A percentile compares a stretch with the other conserved stretches of the same genome.
Conservation (phyloP, 805 yeast species). For the Pichia deserticola region DNA sequence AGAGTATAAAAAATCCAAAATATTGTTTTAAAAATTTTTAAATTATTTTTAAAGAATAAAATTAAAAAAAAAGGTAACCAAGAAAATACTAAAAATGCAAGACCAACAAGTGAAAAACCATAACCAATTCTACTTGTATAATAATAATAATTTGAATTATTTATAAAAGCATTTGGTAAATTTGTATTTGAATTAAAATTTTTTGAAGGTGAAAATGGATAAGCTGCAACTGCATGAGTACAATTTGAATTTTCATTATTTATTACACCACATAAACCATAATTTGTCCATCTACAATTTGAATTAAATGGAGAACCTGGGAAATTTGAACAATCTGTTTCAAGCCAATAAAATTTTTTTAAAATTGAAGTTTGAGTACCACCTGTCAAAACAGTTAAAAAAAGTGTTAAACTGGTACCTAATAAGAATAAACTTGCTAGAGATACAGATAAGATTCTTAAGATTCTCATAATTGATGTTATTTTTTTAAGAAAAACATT, state of each 20-base stretch:
- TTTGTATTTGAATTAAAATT: slow-evolving; percentile 48
- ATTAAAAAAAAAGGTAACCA: slow-evolving; percentile 30
- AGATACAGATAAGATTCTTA: not conserved
- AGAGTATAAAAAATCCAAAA: slow-evolving; percentile 11
- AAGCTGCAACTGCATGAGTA: slow-evolving; percentile 57
- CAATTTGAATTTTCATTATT: slow-evolving; percentile 44
- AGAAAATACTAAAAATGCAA: slow-evolving; percentile 45
- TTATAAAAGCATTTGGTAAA: slow-evolving; percentile 48
- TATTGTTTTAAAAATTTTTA: not conserved
- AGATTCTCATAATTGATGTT: slow-evolving; percentile 1
- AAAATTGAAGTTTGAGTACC: slow-evolving; percentile 40
- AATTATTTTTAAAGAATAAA: slow-evolving; percentile 1
- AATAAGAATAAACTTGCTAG: slow-evolving; percentile 10
- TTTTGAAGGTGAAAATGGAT: slow-evolving; percentile 73
- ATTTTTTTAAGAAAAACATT: too few species aligned
- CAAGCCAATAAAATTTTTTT: slow-evolving; percentile 68
- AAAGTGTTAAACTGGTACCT: slow-evolving; percentile 43
- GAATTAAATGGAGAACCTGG: slow-evolving; percentile 34
- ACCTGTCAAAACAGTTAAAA: slow-evolving; percentile 66
- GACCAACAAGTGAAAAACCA: slow-evolving; percentile 54
- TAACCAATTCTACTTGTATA: slow-evolving; percentile 63
- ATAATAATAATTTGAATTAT: slow-evolving; percentile 46
- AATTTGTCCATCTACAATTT: slow-evolving; percentile 72
- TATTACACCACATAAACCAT: slow-evolving; percentile 46
- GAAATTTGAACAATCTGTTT: slow-evolving; percentile 61